Base-by-base conservation (phyloP, 305 asterid species). In the Euphrasia arctica region DNA sequence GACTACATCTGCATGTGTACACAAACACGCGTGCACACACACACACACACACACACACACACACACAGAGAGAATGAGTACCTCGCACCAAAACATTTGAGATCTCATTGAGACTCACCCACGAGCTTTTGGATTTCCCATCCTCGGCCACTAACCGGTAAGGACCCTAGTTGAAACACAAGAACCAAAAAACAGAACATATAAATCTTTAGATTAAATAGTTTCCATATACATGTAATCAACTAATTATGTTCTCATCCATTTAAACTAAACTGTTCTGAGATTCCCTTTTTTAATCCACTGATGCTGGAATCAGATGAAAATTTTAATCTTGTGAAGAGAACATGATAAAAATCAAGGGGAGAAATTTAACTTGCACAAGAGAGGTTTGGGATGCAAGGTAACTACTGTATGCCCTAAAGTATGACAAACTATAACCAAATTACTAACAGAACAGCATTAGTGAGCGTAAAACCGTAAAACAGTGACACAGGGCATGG, bases 91-190 rank as follows among this genome's bases (percentile, higher is more conserved):
- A 71, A 75, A 77, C 92, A 70, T 88, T 86, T 22, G 99, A 88
- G 69, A 86, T 77, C 80, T 93, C 97, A 72, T 88, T 88, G 77
- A 93, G 95, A 78, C 89, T 90, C 81, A 93, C 96, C 95, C 96
- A 83, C 5, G 96, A 87, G 84, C 95, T 85, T 74, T 88, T 90
- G n/a, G 99, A 85, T 74, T 88, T 93, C n/a, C 99, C 99, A 83
- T 90, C 97, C 75, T 93, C 97, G 0, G 94, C 97, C 65, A 93
- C 97, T 82, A 90, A 79, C 74, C 97, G 84, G 83, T 85, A 93
- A 62, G 99, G 99, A 70, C 92, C 99, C 99, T 93, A 77, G 71
- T 72, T 66, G 68, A 66, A 70, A 54, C 68, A 80, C 47, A 74
- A 36, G 69, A 77, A 55, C 71, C 47, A 63, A 68, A 18, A 48